Conservation (phyloP, 2,329 filamentous ascomycete genomes). For the Furcasterigmium sp. region DNA sequence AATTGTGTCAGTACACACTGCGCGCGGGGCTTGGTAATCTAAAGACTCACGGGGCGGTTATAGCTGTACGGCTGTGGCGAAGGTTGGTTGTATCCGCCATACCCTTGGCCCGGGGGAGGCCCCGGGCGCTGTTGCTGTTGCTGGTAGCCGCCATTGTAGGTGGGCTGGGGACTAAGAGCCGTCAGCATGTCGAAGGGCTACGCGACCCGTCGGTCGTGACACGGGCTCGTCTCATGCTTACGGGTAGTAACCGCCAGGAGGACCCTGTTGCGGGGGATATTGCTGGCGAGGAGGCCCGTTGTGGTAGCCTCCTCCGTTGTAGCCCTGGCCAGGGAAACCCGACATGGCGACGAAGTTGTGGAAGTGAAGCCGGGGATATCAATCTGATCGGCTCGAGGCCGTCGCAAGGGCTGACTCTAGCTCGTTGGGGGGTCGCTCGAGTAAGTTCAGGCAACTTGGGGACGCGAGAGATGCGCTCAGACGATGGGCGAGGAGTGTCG, state of each 20-base stretch:
- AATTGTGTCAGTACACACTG: constrained; percentile 14
- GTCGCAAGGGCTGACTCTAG: no score
- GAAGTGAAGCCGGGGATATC: no score
- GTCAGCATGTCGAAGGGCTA: neutral
- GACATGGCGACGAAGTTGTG: constrained; percentile 40
- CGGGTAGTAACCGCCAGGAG: constrained; percentile 44
- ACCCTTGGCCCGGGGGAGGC: constrained; percentile 29
- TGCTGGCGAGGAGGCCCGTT: constrained; percentile 26
- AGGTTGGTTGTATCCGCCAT: constrained; percentile 36
- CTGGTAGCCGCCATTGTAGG: constrained; percentile 41
- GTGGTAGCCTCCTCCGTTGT: constrained; percentile 42
- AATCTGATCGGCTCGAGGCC: no score
- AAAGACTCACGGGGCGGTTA: constrained; percentile 30
- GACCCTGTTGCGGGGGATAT: constrained; percentile 31
- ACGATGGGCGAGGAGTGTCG: no score
- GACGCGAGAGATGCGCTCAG: no score
- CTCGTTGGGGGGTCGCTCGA: no score
- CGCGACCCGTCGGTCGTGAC: neutral
- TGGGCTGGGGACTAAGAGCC: constrained; percentile 30
- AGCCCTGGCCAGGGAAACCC: constrained; percentile 53
- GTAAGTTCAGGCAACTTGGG: no score
- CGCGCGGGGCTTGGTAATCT: neutral
- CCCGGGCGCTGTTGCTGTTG: constrained; percentile 32
- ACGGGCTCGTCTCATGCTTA: constrained; percentile 21
- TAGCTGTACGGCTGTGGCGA: constrained; percentile 42